These are phyloP conservation scores for Colletotrichum zoysiae DNA, from an alignment of 2,329 filamentous ascomycete species.

Conservation along the genomic window DNA sequence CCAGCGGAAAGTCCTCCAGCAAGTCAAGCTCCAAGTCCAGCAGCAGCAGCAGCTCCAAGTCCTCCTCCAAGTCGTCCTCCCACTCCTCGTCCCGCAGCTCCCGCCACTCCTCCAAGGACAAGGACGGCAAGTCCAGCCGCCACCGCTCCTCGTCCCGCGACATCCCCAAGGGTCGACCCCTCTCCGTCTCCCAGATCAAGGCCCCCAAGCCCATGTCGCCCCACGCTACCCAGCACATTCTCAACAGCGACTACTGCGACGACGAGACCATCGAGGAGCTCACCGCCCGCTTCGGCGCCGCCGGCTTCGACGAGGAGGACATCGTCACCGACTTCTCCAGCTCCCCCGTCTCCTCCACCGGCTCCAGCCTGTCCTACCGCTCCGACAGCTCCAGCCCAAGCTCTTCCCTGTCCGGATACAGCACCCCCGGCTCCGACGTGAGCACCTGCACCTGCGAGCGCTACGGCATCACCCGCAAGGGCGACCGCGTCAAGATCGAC, in stretches of 20 bases:
- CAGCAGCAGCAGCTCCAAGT: slow-evolving; percentile 56
- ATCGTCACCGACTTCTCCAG: slow-evolving; percentile 66
- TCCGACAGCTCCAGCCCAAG: slow-evolving; percentile 81
- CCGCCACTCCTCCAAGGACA: slow-evolving; percentile 52
- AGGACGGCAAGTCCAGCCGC: slow-evolving; percentile 60
- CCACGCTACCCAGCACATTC: slow-evolving; percentile 87
- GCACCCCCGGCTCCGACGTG: slow-evolving; percentile 81
- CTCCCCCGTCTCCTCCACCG: slow-evolving; percentile 74
- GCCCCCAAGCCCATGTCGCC: slow-evolving; percentile 91
- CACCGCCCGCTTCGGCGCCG: slow-evolving; percentile 77
- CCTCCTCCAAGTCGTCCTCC: slow-evolving; percentile 59
- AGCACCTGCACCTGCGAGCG: slow-evolving; percentile 92
- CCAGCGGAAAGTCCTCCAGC: slow-evolving; percentile 55
- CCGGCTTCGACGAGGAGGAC: slow-evolving; percentile 70
- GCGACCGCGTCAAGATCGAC: slow-evolving; percentile 95
- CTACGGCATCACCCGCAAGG: slow-evolving; percentile 94
- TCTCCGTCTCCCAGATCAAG: slow-evolving; percentile 90
- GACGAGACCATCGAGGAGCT: slow-evolving; percentile 83
- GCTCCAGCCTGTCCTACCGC: slow-evolving; percentile 78
- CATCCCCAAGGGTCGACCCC: slow-evolving; percentile 88
- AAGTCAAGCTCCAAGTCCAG: slow-evolving; percentile 44
- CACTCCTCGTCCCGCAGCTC: slow-evolving; percentile 59
- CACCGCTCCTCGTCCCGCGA: slow-evolving; percentile 67
- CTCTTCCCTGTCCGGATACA: slow-evolving; percentile 82
- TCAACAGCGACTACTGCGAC: slow-evolving; percentile 82